Evolutionary conservation across 179 eudicot genomes (phyloP).

Genomic region (Beta corolliflora): DNA sequence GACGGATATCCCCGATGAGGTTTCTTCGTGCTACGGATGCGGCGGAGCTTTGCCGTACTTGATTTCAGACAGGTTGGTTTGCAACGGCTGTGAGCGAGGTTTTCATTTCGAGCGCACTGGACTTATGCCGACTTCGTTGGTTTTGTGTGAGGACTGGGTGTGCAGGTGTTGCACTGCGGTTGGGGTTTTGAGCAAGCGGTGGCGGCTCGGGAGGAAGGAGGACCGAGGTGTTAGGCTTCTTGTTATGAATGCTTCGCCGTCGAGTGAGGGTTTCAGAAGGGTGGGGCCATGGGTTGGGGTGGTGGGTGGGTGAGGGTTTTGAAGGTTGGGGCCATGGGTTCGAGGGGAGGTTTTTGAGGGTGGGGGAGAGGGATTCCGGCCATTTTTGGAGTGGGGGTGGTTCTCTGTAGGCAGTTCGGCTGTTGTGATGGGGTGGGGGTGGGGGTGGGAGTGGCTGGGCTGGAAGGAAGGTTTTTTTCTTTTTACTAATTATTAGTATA

Average conservation of each 20-base stretch:
- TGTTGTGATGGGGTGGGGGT: no score
- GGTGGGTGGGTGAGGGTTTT: no score
- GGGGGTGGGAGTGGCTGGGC: no score
- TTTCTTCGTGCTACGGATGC: conserved; percentile 39
- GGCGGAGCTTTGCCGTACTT: conserved; percentile 23
- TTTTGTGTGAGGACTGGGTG: conserved; percentile 47
- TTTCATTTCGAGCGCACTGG: conserved; percentile 52
- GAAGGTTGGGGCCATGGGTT: no score
- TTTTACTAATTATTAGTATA: no score
- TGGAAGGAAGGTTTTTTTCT: no score
- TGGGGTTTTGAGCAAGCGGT: conserved; percentile 42
- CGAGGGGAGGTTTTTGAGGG: no score
- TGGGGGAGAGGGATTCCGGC: no score
- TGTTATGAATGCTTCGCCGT: conserved; percentile 56
- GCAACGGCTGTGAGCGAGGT: conserved; percentile 66
- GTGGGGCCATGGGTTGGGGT: conserved; percentile 2
- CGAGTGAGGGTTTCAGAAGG: conserved; percentile 33
- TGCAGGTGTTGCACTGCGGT: conserved; percentile 39
- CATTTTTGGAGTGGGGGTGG: no score
- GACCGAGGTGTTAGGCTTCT: conserved; percentile 30
- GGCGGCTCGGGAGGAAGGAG: conserved; percentile 48
- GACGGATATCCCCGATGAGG: conserved; percentile 42
- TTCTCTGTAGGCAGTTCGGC: no score
- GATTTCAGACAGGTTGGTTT: conserved; percentile 25
- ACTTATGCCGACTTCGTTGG: conserved; percentile 27